These are phyloP conservation scores for Favolaschia claudopus DNA, from an alignment of 768 basidiomycete species.

Conservation along the genomic window DNA sequence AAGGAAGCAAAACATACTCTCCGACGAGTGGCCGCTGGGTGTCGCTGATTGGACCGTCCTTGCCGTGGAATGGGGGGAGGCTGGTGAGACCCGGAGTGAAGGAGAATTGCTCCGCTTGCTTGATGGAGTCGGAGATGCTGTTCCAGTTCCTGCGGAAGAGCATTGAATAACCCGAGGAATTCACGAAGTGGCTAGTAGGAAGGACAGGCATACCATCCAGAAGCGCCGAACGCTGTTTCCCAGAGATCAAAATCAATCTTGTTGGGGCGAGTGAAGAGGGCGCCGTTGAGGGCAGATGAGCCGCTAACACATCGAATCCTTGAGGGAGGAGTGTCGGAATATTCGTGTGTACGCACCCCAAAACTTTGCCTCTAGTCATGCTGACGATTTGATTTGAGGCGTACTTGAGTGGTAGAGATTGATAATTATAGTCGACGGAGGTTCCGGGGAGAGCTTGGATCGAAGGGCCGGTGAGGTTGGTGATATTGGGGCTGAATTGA, in stretches of 20 bases:
- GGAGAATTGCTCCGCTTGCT: constrained; percentile 8
- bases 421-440: constrained; percentile 11
- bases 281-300: constrained; percentile 11
- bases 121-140: constrained; percentile 1
- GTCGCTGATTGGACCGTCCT: not conserved
- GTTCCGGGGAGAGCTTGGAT: constrained; percentile 3
- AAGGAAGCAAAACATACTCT: not conserved
- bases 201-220: constrained; percentile 5
- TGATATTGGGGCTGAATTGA: constrained; percentile 1
- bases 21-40: not conserved
- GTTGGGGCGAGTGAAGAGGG: constrained; percentile 4
- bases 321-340: not conserved
- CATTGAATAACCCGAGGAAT: not conserved
- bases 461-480: constrained; percentile 3
- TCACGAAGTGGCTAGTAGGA: not conserved
- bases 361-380: constrained; percentile 2
- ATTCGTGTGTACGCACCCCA: constrained; percentile 4
- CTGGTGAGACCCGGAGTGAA: not conserved
- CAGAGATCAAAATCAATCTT: constrained; percentile 8
- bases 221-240: constrained; percentile 3
- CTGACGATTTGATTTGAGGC: constrained; percentile 3
- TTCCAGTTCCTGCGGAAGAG: constrained; percentile 8
- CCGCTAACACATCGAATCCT: constrained; percentile 5
- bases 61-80: not conserved
- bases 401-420: constrained; percentile 1